Evolutionary conservation across 306 rosid species (phyloP), one percentile per base, ranked within the genome.

Genomic region (Sesbania bispinosa): DNA sequence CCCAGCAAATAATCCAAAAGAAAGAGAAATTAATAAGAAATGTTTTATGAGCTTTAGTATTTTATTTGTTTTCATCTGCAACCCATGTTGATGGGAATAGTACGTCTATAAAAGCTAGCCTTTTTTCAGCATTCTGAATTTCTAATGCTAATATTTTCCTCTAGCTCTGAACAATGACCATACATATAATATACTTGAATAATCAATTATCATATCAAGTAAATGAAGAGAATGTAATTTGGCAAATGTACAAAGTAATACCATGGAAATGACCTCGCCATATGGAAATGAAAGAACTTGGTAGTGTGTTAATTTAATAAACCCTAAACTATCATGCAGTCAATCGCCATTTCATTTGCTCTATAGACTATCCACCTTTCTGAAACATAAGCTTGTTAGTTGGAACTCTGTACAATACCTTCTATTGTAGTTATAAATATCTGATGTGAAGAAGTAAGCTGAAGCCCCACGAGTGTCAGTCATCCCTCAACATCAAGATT

Each of bases 221-320:
- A 29, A 67, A 67, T 10, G 30, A 64, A 50, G 29, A 47, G 21
- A 59, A 63, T 67, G 32, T 62, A 57, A 46, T 54, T n/a, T 35
- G 53, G 46, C 36, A 73, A 67, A 80, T 76, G 63, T 39, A 76
- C 84, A 76, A 63, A n/a, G 71, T 45, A 51, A 38, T 62, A 65
- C 63, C 50, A 52, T 18, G 67, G 68, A 54, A 41, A n/a, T n/a
- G n/a, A n/a, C n/a, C n/a, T n/a, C n/a, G n/a, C n/a, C n/a, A n/a
- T n/a, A n/a, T n/a, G n/a, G n/a, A n/a, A 50, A 72, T 14, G 42
- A 45, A 68, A 71, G 54, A 74, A 54, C 64, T 42, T 68, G 53
- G 68, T 7, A n/a, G 67, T 20, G 36, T 58, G 75, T 81, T 59
- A 71, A 74, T 52, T 68, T 50, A 67, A 43, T 29, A 51, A 57